Evolutionary conservation across 768 basidiomycete genomes (phyloP).

Genomic region (Termitomyces sp.): DNA sequence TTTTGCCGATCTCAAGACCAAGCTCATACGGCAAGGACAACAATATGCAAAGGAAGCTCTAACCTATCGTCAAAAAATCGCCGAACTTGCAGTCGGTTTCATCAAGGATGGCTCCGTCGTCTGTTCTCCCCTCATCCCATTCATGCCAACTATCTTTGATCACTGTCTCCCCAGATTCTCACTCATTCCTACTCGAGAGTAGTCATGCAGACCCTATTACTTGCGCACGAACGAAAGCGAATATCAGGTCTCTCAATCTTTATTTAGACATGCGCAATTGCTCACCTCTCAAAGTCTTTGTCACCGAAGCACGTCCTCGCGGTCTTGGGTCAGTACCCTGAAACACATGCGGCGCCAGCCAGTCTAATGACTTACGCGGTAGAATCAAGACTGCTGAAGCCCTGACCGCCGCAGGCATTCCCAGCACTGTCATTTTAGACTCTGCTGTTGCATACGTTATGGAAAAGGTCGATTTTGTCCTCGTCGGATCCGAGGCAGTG

Average conservation of each 20-base stretch:
- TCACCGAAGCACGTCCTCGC: slow-evolving; percentile 92
- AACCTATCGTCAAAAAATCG: slow-evolving; percentile 87
- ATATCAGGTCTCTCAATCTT: slow-evolving; percentile 59
- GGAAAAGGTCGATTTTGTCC: slow-evolving; percentile 92
- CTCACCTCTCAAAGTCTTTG: slow-evolving; percentile 62
- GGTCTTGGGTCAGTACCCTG: slow-evolving; percentile 70
- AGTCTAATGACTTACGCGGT: slow-evolving; percentile 14
- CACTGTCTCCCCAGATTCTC: slow-evolving; percentile 61
- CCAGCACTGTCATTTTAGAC: slow-evolving; percentile 92
- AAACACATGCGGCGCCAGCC: slow-evolving; percentile 14
- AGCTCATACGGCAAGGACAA: slow-evolving; percentile 79
- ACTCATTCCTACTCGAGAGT: slow-evolving; percentile 97
- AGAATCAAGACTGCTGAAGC: slow-evolving; percentile 91
- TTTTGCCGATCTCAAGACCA: slow-evolving; percentile 79
- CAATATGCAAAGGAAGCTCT: slow-evolving; percentile 77
- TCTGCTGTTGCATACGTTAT: slow-evolving; percentile 97
- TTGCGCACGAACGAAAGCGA: slow-evolving; percentile 87
- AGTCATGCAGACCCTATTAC: slow-evolving; percentile 88
- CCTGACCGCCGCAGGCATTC: slow-evolving; percentile 86
- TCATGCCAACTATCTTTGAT: slow-evolving; percentile 12
- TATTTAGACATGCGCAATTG: slow-evolving; percentile 10
- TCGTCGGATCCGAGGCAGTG: slow-evolving; percentile 97
- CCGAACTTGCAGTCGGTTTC: slow-evolving; percentile 84
- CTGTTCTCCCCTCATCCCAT: slow-evolving; percentile 19
- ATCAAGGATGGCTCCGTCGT: slow-evolving; percentile 94